These are phyloP conservation scores for Rhexocercosporidium sp. DNA, from an alignment of 2,329 filamentous ascomycete species.

Conservation along the genomic window DNA sequence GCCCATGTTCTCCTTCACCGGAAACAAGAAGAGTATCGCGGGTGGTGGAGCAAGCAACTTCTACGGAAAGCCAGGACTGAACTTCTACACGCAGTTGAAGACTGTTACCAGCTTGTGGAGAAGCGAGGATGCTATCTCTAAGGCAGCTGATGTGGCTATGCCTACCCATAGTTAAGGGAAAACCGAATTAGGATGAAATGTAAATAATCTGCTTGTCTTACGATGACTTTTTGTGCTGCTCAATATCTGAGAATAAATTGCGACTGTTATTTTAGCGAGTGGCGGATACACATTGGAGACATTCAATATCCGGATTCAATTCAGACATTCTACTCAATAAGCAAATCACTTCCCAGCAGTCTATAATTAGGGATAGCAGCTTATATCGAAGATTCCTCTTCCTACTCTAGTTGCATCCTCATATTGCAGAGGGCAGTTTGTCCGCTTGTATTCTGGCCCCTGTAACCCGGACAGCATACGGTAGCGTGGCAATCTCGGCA, in stretches of 20 bases:
- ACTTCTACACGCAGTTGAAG: conserved; percentile 98
- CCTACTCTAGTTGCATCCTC: too few species aligned
- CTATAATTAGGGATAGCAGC: too few species aligned
- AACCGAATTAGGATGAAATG: not conserved
- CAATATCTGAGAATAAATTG: not conserved
- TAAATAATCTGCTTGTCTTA: not conserved
- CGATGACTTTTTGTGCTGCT: not conserved
- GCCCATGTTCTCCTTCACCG: conserved; percentile 75
- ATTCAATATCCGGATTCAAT: not conserved
- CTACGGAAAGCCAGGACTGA: conserved; percentile 89
- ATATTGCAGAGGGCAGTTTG: too few species aligned
- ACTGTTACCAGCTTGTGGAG: conserved; percentile 95
- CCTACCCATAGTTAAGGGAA: conserved; percentile 60
- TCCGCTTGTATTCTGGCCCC: too few species aligned
- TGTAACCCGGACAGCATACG: too few species aligned
- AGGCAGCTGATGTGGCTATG: conserved; percentile 89
- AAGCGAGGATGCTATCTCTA: conserved; percentile 80
- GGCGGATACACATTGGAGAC: not conserved
- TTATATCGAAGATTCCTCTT: too few species aligned
- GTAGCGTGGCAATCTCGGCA: too few species aligned
- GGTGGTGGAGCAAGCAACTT: conserved; percentile 93
- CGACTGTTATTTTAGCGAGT: not conserved
- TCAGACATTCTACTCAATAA: not conserved
- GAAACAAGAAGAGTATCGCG: conserved; percentile 88
- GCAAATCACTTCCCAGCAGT: too few species aligned